A percentile compares a stretch with the other conserved stretches of the same genome.
These are phyloP conservation scores for Paraurostyla sp. DNA, from an alignment of 73 alveolate species.

Conservation along the genomic window DNA sequence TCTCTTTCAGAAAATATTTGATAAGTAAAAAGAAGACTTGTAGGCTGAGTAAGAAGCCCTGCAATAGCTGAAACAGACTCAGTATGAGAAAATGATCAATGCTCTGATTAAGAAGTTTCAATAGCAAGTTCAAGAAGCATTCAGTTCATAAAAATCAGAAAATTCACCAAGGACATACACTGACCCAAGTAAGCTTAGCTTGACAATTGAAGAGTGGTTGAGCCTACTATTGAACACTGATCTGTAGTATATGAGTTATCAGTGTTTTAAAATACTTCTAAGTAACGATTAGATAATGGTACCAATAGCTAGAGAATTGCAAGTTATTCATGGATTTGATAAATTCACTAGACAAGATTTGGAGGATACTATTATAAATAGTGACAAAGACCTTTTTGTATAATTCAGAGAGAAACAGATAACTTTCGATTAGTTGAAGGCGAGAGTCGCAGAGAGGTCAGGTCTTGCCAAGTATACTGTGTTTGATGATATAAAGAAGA, in stretches of 20 bases:
- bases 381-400: constrained; percentile 59
- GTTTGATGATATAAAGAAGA: constrained; percentile 43
- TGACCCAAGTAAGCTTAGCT: background rate
- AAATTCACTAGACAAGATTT: constrained; percentile 27
- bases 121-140: background rate
- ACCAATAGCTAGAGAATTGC: constrained; percentile 29
- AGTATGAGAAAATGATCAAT: background rate
- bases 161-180: constrained; percentile 28
- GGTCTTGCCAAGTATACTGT: constrained; percentile 55
- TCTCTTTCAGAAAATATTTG: background rate
- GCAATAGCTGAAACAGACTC: background rate
- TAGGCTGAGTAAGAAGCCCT: background rate
- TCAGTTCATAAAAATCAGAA: background rate
- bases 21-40: background rate
- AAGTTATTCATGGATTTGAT: constrained; percentile 1
- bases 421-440: constrained; percentile 47
- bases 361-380: constrained; percentile 8
- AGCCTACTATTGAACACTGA: background rate
- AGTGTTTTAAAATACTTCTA: background rate
- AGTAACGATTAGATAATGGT: constrained; percentile 17
- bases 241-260: constrained; percentile 24
- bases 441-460: constrained; percentile 47
- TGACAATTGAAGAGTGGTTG: background rate
- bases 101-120: background rate
- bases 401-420: constrained; percentile 48